These are phyloP conservation scores for Coemansia sp. DNA, from an alignment of 192 early-diverging fungal species.

Conservation along the genomic window DNA sequence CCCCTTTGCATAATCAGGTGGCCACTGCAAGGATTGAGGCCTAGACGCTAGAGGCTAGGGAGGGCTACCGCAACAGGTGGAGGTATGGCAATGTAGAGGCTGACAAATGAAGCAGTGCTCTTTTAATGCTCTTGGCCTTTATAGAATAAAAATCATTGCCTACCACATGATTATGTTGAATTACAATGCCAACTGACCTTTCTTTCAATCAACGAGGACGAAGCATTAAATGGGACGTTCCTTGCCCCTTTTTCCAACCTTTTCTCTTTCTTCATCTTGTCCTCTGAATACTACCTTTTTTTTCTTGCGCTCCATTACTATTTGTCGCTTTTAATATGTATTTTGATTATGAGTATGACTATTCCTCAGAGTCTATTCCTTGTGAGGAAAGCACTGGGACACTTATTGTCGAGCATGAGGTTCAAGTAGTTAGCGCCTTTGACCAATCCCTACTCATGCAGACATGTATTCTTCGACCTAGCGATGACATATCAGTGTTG, in stretches of 20 bases:
- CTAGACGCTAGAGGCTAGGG: constrained; percentile 39
- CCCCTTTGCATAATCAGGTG: constrained; percentile 27
- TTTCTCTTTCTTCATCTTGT: background rate
- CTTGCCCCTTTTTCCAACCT: background rate
- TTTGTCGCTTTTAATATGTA: no score
- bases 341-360: no score
- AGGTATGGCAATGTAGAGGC: constrained; percentile 41
- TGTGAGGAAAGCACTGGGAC: no score
- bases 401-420: no score
- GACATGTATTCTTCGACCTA: background rate
- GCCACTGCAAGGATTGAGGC: constrained; percentile 35
- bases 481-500: background rate
- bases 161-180: background rate
- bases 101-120: constrained; percentile 18
- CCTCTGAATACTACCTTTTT: background rate
- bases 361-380: no score
- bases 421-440: background rate
- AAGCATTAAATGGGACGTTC: background rate
- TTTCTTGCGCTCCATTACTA: no score
- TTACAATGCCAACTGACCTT: background rate
- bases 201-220: background rate
- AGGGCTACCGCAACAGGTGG: constrained; percentile 42
- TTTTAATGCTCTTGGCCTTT: background rate
- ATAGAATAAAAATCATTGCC: background rate
- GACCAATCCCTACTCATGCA: background rate